Conservation (phyloP, 2,329 filamentous ascomycete genomes). For the Lasiodiplodia citricola region DNA sequence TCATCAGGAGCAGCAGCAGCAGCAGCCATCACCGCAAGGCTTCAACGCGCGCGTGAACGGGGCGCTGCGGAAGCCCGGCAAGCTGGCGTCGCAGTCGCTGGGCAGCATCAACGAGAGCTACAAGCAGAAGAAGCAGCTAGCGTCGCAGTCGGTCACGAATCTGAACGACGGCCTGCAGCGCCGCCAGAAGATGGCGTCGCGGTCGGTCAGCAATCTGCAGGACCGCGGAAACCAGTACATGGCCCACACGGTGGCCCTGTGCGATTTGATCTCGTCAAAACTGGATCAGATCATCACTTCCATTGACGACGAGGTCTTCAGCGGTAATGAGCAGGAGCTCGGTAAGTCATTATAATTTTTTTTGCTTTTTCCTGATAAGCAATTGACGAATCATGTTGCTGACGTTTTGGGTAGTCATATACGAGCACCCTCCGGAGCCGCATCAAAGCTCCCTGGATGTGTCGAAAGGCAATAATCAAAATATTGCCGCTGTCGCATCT, state of each 20-base stretch:
- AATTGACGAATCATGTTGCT: neutral
- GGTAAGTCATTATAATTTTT: slow-evolving; percentile 36
- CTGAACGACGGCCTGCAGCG: slow-evolving; percentile 16
- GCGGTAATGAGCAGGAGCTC: slow-evolving; percentile 58
- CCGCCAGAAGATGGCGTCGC: slow-evolving; percentile 11
- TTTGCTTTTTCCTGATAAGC: neutral
- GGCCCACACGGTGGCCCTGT: slow-evolving; percentile 52
- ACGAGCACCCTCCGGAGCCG: slow-evolving; percentile 16
- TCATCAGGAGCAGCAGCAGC: neutral
- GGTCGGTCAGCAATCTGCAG: slow-evolving; percentile 16
- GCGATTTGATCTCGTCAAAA: slow-evolving; percentile 65
- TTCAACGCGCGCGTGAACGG: slow-evolving; percentile 16
- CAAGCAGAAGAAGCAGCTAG: slow-evolving; percentile 13
- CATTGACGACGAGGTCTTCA: slow-evolving; percentile 69
- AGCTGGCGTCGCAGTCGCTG: slow-evolving; percentile 20
- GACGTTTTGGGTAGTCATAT: slow-evolving; percentile 19
- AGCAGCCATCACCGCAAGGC: slow-evolving; percentile 6
- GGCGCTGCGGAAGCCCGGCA: neutral
- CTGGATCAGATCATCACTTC: slow-evolving; percentile 72
- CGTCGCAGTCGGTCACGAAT: slow-evolving; percentile 14
- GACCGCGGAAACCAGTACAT: slow-evolving; percentile 42
- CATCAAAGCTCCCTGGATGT: slow-evolving; percentile 11
- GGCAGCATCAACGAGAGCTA: slow-evolving; percentile 22
- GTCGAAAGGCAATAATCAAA: slow-evolving; percentile 10
- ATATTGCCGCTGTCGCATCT: neutral